A percentile compares a stretch with the other conserved stretches of the same genome.
phyloP scores from a whole-genome alignment of 352 stramenopile species.

The Elongisporangium undulatum region DNA sequence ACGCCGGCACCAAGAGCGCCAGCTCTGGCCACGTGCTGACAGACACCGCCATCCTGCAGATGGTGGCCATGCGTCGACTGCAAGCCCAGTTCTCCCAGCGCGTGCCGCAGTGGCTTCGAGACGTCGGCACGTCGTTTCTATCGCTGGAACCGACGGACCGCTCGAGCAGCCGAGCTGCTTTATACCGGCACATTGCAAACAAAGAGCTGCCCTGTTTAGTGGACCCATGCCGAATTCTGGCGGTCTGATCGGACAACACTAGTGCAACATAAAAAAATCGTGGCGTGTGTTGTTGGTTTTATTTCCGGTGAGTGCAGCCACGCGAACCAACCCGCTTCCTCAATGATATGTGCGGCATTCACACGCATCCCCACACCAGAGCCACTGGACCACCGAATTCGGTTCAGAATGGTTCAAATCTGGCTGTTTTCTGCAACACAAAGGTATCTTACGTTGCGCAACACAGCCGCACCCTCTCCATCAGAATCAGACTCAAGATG shows the following conservation, averaged over 20 bases:
- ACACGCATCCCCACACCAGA: neutral
- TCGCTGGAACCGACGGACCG: neutral
- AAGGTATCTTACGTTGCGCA: neutral
- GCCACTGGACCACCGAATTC: neutral
- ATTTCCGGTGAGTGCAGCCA: neutral
- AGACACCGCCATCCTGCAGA: slow-evolving; percentile 35
- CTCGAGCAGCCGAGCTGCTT: no score
- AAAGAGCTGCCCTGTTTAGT: neutral
- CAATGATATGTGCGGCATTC: neutral
- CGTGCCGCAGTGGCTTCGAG: neutral
- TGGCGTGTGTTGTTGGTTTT: neutral
- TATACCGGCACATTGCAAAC: neutral
- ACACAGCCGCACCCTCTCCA: neutral
- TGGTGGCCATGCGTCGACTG: slow-evolving; percentile 21
- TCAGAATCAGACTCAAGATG: neutral
- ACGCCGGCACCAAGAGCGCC: slow-evolving; percentile 24
- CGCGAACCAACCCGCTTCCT: no score
- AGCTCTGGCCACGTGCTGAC: slow-evolving; percentile 22
- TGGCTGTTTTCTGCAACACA: neutral
- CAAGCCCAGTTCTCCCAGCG: slow-evolving; percentile 31
- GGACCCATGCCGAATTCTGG: neutral
- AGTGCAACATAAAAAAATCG: neutral
- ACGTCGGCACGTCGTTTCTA: neutral
- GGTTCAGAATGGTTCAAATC: neutral
- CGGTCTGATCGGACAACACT: neutral